Base-by-base conservation (phyloP, 2,329 filamentous ascomycete species). In the Phaeophleospora eucalypticola region DNA sequence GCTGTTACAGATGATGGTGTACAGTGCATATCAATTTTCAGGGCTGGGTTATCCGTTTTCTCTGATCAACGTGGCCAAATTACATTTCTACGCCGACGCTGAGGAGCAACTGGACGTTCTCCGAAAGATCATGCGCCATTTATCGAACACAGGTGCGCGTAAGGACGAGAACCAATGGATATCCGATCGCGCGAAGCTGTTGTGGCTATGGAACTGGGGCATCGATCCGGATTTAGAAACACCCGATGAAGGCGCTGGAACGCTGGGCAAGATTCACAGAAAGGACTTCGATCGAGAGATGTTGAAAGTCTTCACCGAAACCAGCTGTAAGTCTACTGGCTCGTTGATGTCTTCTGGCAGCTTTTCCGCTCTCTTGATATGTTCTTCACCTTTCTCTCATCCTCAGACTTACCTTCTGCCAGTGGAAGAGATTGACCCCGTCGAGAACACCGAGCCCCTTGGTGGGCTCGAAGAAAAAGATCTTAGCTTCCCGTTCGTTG, bases 161-260 rank as follows among this genome's bases (percentile, higher is more conserved):
- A 59, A 59, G 20, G 81, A 87, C 43, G 82, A 87, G 49, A 74
- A 74, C 27, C 80, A 79, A 51, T 87, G 84, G 83, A 69, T 74
- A 19, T 73, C 70, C 43, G 75, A 79, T 10, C 76, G 86, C 47
- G 77, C 77, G 35, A 81, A 84, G 57, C 66, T 90, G 7, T 63
- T 89, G 3, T 91, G 87, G 87, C 72, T 91, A 21, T 81, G 82
- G 61, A 77, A 78, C 58, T 90, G 86, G 86, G 83, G 83, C 27
- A 73, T 75, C 18, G 72, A 78, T 49, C 68, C 54, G 12, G 62
- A 68, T 40, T 67, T 68, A 27, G 56, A 62, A 4, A 58, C 62
- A 38, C 67, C 47, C 29, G 56, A 65, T 18, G 61, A 60, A 16
- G 71, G 68, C 19, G 69, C 69, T 32, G 79, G 83, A 17, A 70